Conservation (phyloP, 2,329 filamentous ascomycete species). For the Aureobasidium vineae region DNA sequence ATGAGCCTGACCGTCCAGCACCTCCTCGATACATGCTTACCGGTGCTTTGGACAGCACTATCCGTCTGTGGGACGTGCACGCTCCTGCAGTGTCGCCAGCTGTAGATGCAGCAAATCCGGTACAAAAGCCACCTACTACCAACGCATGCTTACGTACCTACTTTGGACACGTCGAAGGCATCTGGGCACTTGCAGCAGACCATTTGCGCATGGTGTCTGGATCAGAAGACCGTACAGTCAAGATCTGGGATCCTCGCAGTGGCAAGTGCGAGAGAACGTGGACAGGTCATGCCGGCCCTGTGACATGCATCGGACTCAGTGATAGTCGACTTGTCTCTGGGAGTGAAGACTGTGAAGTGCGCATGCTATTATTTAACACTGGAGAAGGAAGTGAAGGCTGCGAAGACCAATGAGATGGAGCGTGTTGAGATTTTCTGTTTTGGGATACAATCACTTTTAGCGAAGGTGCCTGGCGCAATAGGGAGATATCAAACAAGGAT, state of each 20-base stretch:
- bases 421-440: neutral
- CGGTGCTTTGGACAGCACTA: slow-evolving; percentile 84
- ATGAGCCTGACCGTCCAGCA: slow-evolving; percentile 62
- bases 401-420: neutral
- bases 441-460: slow-evolving; percentile 8
- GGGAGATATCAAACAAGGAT: neutral
- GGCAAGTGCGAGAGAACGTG: slow-evolving; percentile 92
- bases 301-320: slow-evolving; percentile 89
- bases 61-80: slow-evolving; percentile 84
- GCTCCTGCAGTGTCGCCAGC: slow-evolving; percentile 24
- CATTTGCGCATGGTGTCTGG: slow-evolving; percentile 84
- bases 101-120: slow-evolving; percentile 13
- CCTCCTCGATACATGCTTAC: slow-evolving; percentile 92
- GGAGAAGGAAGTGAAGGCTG: slow-evolving; percentile 18
- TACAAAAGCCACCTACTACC: slow-evolving; percentile 47
- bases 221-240: slow-evolving; percentile 91
- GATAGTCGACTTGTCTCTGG: slow-evolving; percentile 88
- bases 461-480: slow-evolving; percentile 25
- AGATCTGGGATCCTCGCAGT: slow-evolving; percentile 89
- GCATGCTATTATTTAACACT: slow-evolving; percentile 53
- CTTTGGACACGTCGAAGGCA: slow-evolving; percentile 94
- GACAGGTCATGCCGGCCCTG: slow-evolving; percentile 83
- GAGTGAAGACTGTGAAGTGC: slow-evolving; percentile 88
- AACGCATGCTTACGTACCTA: slow-evolving; percentile 85
- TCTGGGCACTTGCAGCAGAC: slow-evolving; percentile 91